Evolutionary conservation across 1,284 basidiomycete genomes (phyloP), one percentile per base, ranked within the genome.

Genomic region (Butyriboletus appendiculatus): DNA sequence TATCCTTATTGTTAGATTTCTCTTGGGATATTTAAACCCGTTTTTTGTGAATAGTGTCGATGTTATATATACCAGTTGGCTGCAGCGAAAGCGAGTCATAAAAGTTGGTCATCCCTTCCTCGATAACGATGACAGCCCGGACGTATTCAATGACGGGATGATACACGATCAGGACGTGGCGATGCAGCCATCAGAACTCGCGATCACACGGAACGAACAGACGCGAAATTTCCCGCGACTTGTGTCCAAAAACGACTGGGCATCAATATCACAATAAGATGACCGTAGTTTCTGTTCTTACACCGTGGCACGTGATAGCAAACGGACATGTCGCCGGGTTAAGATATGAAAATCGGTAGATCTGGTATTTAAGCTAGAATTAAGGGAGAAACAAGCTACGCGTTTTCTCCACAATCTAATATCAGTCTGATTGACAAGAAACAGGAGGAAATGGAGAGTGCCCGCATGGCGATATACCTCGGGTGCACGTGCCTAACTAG

Each of bases 1-100:
- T 64, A 66, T 62, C 52, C 43, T 69, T 60, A 56, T 64, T 55
- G 33, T 39, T 45, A 38, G 51, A 28, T 32, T 26, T 50, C 2
- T 48, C 37, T 56, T 38, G 44, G 22, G 26, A 11, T 54, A 52
- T 57, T 62, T 55, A 55, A 24, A 20, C 37, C 7, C 6, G 15
- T 30, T 48, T 28, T 14, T 24, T 49, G 61, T 53, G 39, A 32
- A 55, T 50, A 47, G 34, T 30, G 39, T 41, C 22, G 24, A n/a
- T 30, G 32, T 33, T 42, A 40, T 33, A 40, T 40, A 45, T 38
- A 32, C 24, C 40, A 39, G 30, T 51, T 33, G 42, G 39, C 11
- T 34, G 20, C 15, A 41, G 42, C 11, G 34, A 20, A 28, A n/a
- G 26, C 26, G 28, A 43, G 26, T 9, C 11, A 6, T 32, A n/a